Percentiles rank a stretch among this genome's conserved stretches.
Evolutionary conservation across 2,329 filamentous ascomycete genomes (phyloP).

Genomic region (Fusarium concolor): DNA sequence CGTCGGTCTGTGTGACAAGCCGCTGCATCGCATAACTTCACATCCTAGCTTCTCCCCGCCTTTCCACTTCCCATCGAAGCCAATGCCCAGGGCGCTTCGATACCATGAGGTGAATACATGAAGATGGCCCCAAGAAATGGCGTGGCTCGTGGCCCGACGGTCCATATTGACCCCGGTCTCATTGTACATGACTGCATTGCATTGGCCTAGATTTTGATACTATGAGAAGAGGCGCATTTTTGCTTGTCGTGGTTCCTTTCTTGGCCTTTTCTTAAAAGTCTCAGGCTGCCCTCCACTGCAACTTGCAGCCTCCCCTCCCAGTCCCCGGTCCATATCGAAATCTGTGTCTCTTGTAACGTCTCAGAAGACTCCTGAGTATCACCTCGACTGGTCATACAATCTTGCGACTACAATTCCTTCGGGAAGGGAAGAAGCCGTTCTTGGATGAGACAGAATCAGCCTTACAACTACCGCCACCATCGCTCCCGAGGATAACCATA

Average conservation of each 20-base stretch:
- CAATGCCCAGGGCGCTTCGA: constrained; percentile 31
- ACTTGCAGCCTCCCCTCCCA: constrained; percentile 30
- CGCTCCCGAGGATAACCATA: constrained; percentile 5
- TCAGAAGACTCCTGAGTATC: constrained; percentile 39
- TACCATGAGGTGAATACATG: constrained; percentile 22
- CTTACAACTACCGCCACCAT: constrained; percentile 23
- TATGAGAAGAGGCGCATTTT: constrained; percentile 30
- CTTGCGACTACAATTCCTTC: constrained; percentile 37
- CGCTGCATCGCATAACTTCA: constrained; percentile 36
- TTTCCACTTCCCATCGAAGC: constrained; percentile 27
- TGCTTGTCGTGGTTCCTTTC: constrained; percentile 25
- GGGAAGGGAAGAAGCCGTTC: constrained; percentile 31
- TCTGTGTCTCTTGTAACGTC: constrained; percentile 33
- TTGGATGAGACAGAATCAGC: constrained; percentile 43
- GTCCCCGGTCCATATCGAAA: constrained; percentile 35
- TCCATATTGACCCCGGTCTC: constrained; percentile 27
- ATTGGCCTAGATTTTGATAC: constrained; percentile 30
- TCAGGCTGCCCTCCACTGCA: constrained; percentile 27
- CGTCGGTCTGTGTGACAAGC: constrained; percentile 36
- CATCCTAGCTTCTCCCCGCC: constrained; percentile 20
- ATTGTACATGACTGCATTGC: constrained; percentile 31
- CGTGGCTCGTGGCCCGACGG: constrained; percentile 39
- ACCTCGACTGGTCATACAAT: constrained; percentile 23
- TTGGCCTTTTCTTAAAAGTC: constrained; percentile 42
- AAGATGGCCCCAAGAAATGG: constrained; percentile 28